Conservation (phyloP, 352 stramenopile genomes). For the Achlya hypogyna region DNA sequence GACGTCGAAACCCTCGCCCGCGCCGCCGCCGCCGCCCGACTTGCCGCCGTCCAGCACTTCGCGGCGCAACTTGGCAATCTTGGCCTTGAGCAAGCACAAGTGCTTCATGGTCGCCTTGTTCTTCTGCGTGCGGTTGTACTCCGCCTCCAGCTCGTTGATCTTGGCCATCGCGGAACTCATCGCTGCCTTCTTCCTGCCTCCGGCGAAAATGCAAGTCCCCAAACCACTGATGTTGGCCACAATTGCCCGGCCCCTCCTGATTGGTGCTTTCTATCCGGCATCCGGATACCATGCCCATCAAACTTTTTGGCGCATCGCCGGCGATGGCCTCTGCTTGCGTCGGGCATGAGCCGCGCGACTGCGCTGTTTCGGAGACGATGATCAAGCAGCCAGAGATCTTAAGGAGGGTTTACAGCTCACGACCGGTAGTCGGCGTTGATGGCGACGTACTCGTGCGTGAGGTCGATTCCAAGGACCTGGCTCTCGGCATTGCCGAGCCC, state of each 20-base stretch:
- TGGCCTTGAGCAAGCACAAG: constrained; percentile 96
- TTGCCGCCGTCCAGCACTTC: constrained; percentile 83
- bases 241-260: neutral
- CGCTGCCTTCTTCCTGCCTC: neutral
- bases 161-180: constrained; percentile 62
- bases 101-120: constrained; percentile 99
- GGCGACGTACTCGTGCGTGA: constrained; percentile 97
- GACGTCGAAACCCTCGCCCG: constrained; percentile 85
- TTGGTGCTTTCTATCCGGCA: neutral
- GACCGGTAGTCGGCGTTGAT: constrained; percentile 99
- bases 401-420: constrained; percentile 39
- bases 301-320: too few species aligned
- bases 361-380: too few species aligned
- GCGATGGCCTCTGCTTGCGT: neutral
- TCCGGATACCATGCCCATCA: neutral
- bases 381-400: neutral
- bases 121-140: constrained; percentile 98
- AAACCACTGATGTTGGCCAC: neutral
- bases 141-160: constrained; percentile 75
- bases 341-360: too few species aligned
- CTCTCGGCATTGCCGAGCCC: constrained; percentile 70
- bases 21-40: constrained; percentile 50
- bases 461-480: constrained; percentile 92
- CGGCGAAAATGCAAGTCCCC: neutral
- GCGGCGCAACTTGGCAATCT: constrained; percentile 94